Evolutionary conservation across 2,329 filamentous ascomycete species (phyloP).

Genomic region (Alternaria sp.): DNA sequence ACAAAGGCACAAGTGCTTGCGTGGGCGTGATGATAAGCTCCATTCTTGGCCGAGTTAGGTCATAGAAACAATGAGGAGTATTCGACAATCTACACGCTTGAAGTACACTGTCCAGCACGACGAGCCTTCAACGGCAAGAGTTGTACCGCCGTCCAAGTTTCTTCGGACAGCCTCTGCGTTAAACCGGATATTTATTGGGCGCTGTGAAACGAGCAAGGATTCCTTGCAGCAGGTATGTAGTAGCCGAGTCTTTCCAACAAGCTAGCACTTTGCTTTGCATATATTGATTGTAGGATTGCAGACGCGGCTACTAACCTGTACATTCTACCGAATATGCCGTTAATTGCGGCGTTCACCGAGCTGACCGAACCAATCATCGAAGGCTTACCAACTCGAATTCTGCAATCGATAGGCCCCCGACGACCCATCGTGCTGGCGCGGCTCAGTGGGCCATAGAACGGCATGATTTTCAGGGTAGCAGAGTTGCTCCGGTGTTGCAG

Average conservation of each 20-base stretch:
- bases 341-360: constrained; percentile 2
- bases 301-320: background rate
- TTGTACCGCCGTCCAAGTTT: background rate
- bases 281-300: background rate
- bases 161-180: background rate
- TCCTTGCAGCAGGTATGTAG: constrained; percentile 8
- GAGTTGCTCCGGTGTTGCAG: constrained; percentile 8
- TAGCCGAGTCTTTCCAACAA: background rate
- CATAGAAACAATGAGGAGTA: background rate
- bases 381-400: background rate
- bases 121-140: background rate
- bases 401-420: background rate
- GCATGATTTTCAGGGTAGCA: constrained; percentile 3
- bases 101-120: background rate
- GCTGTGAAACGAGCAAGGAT: background rate
- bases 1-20: constrained; percentile 21
- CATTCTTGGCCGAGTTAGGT: constrained; percentile 3
- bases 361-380: background rate
- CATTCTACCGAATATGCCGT: background rate
- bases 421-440: background rate
- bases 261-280: constrained; percentile 1
- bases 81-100: background rate
- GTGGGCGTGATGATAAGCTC: constrained; percentile 26
- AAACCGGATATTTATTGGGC: constrained; percentile 2
- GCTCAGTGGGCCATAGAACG: background rate